phyloP scores from a whole-genome alignment of 1,284 basidiomycete species.

The Blastosporella zonata region DNA sequence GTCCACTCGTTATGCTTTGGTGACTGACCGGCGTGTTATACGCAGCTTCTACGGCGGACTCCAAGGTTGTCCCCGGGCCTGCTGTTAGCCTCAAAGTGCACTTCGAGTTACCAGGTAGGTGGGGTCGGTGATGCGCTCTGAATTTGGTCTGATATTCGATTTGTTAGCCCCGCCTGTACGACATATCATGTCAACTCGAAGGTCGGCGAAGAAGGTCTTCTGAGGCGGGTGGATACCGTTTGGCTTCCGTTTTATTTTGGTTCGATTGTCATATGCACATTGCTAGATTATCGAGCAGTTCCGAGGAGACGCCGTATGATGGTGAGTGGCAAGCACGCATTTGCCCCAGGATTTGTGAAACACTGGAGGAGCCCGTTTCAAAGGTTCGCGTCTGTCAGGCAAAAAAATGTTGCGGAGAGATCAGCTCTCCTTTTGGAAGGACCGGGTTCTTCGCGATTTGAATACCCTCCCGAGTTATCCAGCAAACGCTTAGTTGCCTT shows the following conservation, averaged over 20 bases:
- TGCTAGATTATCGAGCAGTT: background rate
- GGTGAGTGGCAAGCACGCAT: too few species aligned
- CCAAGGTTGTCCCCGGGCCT: background rate
- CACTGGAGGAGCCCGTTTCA: too few species aligned
- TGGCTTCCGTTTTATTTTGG: too few species aligned
- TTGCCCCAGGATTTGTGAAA: too few species aligned
- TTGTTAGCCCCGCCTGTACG: background rate
- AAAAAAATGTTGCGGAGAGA: too few species aligned
- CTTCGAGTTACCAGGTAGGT: constrained; percentile 4
- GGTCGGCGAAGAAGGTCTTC: background rate
- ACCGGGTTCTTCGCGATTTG: too few species aligned
- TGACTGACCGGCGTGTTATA: background rate
- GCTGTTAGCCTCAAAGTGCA: constrained; percentile 2
- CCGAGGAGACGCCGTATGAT: too few species aligned
- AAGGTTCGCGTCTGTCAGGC: too few species aligned
- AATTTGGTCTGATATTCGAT: background rate
- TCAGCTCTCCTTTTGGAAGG: too few species aligned
- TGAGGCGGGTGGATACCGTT: background rate
- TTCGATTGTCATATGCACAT: too few species aligned
- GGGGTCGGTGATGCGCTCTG: background rate
- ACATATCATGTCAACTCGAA: constrained; percentile 5
- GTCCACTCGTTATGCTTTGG: background rate
- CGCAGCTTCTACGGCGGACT: background rate
- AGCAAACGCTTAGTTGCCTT: too few species aligned
- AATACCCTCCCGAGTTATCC: too few species aligned